These are phyloP conservation scores for Mycena albidolilacea DNA, from an alignment of 768 basidiomycete genomes.

Conservation along the genomic window DNA sequence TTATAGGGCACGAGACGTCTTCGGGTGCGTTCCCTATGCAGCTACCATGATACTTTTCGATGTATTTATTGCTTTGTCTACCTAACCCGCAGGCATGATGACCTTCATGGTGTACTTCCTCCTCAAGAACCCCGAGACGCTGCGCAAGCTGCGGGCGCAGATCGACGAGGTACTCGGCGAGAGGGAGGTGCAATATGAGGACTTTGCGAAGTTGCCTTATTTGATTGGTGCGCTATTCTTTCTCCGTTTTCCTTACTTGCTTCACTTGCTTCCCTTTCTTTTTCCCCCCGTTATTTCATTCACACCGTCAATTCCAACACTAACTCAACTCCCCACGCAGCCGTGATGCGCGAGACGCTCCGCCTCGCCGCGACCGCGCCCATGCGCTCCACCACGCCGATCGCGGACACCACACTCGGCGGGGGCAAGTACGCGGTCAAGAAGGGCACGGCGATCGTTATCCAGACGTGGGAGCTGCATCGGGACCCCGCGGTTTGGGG, in stretches of 20 bases:
- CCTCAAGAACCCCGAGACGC: slow-evolving; percentile 58
- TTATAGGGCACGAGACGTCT: slow-evolving; percentile 46
- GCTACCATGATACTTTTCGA: background rate
- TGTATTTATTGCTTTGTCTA: background rate
- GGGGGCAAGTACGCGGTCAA: slow-evolving; percentile 58
- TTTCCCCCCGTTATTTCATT: background rate
- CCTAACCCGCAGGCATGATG: slow-evolving; percentile 48
- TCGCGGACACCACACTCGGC: slow-evolving; percentile 55
- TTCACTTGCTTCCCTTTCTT: background rate
- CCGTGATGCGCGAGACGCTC: slow-evolving; percentile 56
- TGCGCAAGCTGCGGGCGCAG: slow-evolving; percentile 62
- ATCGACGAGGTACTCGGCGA: slow-evolving; percentile 63
- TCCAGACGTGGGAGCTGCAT: slow-evolving; percentile 51
- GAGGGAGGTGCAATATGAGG: slow-evolving; percentile 53
- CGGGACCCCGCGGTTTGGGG: slow-evolving; percentile 64
- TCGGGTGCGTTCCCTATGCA: slow-evolving; percentile 17
- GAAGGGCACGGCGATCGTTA: slow-evolving; percentile 46
- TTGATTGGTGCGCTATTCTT: slow-evolving; percentile 49
- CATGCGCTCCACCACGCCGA: slow-evolving; percentile 49
- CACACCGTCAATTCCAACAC: too few species aligned
- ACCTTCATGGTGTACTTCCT: slow-evolving; percentile 61
- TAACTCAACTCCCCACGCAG: slow-evolving; percentile 36
- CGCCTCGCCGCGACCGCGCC: slow-evolving; percentile 58
- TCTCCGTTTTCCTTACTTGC: background rate
- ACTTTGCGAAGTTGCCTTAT: slow-evolving; percentile 62